Conservation (phyloP, 768 basidiomycete species). For the Rhizopogon sp. region DNA sequence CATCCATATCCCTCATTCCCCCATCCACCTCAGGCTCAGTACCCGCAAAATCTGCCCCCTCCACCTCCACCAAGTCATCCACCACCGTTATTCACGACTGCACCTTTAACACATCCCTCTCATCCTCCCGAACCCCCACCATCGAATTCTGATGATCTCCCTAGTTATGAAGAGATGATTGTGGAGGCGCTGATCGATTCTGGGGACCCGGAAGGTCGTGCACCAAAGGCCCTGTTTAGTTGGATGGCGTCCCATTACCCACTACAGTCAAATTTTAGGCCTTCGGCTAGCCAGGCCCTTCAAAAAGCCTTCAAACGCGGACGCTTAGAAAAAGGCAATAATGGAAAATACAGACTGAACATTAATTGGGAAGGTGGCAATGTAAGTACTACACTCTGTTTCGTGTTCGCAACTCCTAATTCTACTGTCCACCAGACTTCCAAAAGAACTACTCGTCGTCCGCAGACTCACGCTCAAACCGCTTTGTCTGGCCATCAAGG, state of each 20-base stretch:
- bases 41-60: constrained; percentile 24
- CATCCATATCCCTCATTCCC: constrained; percentile 28
- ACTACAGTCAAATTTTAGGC: constrained; percentile 82
- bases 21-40: constrained; percentile 26
- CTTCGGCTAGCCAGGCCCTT: constrained; percentile 84
- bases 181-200: constrained; percentile 69
- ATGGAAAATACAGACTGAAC: constrained; percentile 73
- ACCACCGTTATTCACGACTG: constrained; percentile 14
- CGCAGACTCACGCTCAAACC: constrained; percentile 44
- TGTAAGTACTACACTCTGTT: constrained; percentile 39
- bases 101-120: constrained; percentile 20
- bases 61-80: constrained; percentile 27
- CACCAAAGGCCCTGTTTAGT: constrained; percentile 77
- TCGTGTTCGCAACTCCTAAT: neutral
- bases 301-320: constrained; percentile 84
- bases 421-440: constrained; percentile 47
- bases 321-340: constrained; percentile 68
- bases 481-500: constrained; percentile 24
- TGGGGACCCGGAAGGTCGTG: constrained; percentile 67
- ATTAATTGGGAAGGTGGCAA: constrained; percentile 77
- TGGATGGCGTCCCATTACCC: constrained; percentile 86
- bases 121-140: constrained; percentile 16
- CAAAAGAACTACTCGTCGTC: constrained; percentile 72
- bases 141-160: constrained; percentile 48
- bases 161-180: constrained; percentile 91